Percentiles rank a stretch among this genome's conserved stretches.
phyloP scores from a whole-genome alignment of 2,329 filamentous ascomycete genomes.

The Elsinoe arachidis region DNA sequence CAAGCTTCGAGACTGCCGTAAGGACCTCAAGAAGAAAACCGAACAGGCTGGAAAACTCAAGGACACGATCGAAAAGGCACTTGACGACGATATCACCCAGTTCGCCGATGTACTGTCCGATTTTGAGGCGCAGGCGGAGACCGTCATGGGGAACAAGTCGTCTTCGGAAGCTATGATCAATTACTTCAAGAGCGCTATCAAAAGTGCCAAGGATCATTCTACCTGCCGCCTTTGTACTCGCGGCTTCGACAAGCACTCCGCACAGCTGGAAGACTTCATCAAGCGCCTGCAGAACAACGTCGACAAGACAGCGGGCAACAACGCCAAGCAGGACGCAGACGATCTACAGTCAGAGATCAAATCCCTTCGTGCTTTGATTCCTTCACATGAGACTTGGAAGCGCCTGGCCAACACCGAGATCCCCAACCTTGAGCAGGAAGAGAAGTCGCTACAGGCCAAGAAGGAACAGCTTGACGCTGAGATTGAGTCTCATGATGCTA shows the following conservation, averaged over 20 bases:
- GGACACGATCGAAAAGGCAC: conserved; percentile 51
- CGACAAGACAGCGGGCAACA: conserved; percentile 18
- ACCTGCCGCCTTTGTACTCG: conserved; percentile 70
- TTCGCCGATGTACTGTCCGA: conserved; percentile 46
- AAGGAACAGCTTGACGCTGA: conserved; percentile 32
- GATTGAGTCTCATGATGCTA: conserved; percentile 56
- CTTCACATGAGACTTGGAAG: conserved; percentile 60
- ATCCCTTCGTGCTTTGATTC: background rate
- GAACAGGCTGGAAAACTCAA: conserved; percentile 52
- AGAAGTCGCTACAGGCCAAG: conserved; percentile 41
- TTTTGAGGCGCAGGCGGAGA: conserved; percentile 43
- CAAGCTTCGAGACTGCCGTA: conserved; percentile 56
- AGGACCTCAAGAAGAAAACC: conserved; percentile 56
- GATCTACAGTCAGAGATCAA: conserved; percentile 38
- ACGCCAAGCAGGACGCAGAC: conserved; percentile 47
- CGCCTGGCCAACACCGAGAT: conserved; percentile 61
- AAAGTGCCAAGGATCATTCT: conserved; percentile 57
- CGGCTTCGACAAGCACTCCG: conserved; percentile 47
- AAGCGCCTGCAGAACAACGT: conserved; percentile 55
- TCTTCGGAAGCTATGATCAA: conserved; percentile 23
- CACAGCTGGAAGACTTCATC: conserved; percentile 53
- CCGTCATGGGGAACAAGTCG: conserved; percentile 21
- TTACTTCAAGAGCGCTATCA: conserved; percentile 59
- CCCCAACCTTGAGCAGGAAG: conserved; percentile 57
- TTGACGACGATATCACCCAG: conserved; percentile 43